A percentile compares a stretch with the other conserved stretches of the same genome.
These are phyloP conservation scores for Suillus alpinus DNA, from an alignment of 768 basidiomycete species.

Conservation along the genomic window DNA sequence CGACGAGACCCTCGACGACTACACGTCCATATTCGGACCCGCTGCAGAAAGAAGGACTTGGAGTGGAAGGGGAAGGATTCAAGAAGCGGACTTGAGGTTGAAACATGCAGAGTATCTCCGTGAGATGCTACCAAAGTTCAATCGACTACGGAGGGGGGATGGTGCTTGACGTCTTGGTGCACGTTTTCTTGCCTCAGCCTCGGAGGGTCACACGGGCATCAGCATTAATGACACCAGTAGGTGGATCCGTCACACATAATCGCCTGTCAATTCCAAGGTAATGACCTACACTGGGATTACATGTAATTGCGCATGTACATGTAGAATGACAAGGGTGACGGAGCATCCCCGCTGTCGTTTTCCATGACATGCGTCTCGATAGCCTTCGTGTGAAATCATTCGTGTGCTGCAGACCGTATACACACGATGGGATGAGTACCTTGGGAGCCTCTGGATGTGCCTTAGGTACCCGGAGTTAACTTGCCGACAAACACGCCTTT, in stretches of 20 bases:
- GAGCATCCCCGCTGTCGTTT: background rate
- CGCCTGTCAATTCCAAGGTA: background rate
- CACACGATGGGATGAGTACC: no score
- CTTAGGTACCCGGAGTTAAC: constrained; percentile 1
- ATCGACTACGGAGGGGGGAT: constrained; percentile 48
- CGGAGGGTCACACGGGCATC: background rate
- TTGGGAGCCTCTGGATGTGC: background rate
- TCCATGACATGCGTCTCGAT: background rate
- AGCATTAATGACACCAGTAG: background rate
- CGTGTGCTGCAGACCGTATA: background rate
- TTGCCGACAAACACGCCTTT: constrained; percentile 27
- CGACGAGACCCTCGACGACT: constrained; percentile 76
- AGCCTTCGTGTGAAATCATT: background rate
- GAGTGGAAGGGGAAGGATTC: constrained; percentile 82
- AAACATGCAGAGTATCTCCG: constrained; percentile 92
- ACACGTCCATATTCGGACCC: constrained; percentile 81
- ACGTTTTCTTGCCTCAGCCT: background rate
- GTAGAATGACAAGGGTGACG: background rate
- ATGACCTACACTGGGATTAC: background rate
- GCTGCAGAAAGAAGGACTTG: constrained; percentile 72
- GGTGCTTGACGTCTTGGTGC: background rate
- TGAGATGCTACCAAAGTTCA: constrained; percentile 91
- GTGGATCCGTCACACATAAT: background rate
- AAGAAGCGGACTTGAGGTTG: constrained; percentile 76
- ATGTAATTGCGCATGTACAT: background rate